phyloP scores from a whole-genome alignment of 495 filamentous ascomycete genomes.

The Penicillium mononematosum region DNA sequence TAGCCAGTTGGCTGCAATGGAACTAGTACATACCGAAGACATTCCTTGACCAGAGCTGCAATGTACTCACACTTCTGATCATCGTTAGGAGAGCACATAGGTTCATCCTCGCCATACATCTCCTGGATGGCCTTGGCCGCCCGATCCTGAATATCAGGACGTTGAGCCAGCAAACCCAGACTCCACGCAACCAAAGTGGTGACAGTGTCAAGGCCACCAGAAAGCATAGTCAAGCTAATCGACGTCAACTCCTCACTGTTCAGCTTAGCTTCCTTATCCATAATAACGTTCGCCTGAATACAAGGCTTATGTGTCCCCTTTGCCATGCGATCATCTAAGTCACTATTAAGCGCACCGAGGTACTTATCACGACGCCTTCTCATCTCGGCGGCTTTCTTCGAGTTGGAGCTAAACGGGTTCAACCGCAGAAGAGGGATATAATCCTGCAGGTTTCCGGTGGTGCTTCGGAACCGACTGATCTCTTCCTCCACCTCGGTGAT shows the following conservation, averaged over 20 bases:
- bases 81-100: constrained; percentile 56
- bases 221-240: constrained; percentile 63
- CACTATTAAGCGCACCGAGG: constrained; percentile 49
- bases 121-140: constrained; percentile 54
- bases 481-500: constrained; percentile 63
- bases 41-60: constrained; percentile 58
- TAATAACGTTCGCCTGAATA: constrained; percentile 63
- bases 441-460: constrained; percentile 62
- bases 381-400: constrained; percentile 55
- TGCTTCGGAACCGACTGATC: constrained; percentile 57
- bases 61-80: constrained; percentile 63
- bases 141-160: constrained; percentile 60
- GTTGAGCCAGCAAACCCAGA: constrained; percentile 55
- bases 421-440: constrained; percentile 61
- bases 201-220: constrained; percentile 62
- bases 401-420: constrained; percentile 54
- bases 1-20: neutral
- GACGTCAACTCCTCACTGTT: constrained; percentile 58
- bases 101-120: constrained; percentile 52
- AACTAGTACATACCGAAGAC: constrained; percentile 43
- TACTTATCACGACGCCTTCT: constrained; percentile 61
- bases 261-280: constrained; percentile 59
- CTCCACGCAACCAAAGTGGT: constrained; percentile 64
- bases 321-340: constrained; percentile 56
- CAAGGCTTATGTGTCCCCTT: constrained; percentile 61